Evolutionary conservation across 2,329 filamentous ascomycete species (phyloP).

Genomic region (Fusarium ambrosium): DNA sequence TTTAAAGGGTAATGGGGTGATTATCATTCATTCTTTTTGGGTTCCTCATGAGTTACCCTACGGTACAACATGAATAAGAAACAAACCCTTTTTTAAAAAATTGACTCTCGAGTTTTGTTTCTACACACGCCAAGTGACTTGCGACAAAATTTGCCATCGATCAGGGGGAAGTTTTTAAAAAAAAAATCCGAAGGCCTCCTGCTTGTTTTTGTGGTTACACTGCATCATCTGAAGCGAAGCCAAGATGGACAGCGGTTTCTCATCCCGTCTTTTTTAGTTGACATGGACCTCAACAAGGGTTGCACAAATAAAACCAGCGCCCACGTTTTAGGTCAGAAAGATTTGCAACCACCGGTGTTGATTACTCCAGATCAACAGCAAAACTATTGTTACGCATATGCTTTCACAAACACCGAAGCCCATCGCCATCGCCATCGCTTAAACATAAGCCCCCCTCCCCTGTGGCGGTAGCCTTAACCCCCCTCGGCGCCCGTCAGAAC

Average conservation of each 20-base stretch:
- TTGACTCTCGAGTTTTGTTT: background rate
- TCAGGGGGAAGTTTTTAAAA: background rate
- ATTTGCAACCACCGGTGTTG: background rate
- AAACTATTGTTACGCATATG: background rate
- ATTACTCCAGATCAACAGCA: background rate
- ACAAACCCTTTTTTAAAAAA: constrained; percentile 1
- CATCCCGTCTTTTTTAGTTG: constrained; percentile 1
- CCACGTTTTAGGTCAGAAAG: background rate
- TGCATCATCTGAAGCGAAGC: constrained; percentile 32
- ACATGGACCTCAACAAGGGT: background rate
- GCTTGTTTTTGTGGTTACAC: constrained; percentile 23
- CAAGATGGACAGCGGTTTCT: constrained; percentile 24
- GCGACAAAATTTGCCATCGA: constrained; percentile 20
- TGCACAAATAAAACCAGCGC: background rate
- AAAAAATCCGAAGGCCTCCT: background rate
- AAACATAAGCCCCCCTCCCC: background rate
- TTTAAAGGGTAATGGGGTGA: background rate
- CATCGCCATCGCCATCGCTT: background rate
- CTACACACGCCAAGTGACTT: constrained; percentile 25
- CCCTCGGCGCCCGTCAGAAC: constrained; percentile 8
- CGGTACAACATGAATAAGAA: background rate
- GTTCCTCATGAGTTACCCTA: constrained; percentile 13
- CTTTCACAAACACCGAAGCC: background rate
- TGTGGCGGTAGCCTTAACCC: constrained; percentile 17
- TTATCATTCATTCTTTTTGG: background rate